Evolutionary conservation across 441 rosid genomes (phyloP), one percentile per base, ranked within the genome.

Genomic region (Flueggea neowawraea): DNA sequence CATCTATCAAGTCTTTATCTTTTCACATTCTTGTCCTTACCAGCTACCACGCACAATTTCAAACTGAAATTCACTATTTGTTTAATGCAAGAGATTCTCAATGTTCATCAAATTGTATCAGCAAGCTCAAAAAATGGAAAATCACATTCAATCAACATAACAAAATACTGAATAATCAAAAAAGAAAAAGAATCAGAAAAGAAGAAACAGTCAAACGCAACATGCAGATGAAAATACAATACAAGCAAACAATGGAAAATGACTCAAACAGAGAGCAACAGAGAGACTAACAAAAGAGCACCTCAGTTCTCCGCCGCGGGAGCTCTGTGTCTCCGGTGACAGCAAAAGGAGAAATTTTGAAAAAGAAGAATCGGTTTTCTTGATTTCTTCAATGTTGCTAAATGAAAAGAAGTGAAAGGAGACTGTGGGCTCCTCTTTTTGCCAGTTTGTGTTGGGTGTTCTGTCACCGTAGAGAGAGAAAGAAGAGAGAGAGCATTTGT

Each of bases 381-480:
- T 33, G 4, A 6, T 33, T 33, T 33, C 4, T 33, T 33, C 39
- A 3, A 3, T 6, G 39, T 33, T 33, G 12, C 44, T 12, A 39
- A 3, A 39, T 2, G 11, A 52, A 44, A 15, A 62, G 8, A 63
- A 9, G n/a, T 14, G 3, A 32, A 51, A 58, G 57, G 52, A 11
- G 50, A 52, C 52, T 39, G 57, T 51, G 62, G 48, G 68, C 57
- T 65, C 49, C 58, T 57, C 69, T 65, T 65, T 65, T 57, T 65
- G 62, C 68, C 56, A 65, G 61, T 65, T 57, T 41, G n/a, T n/a
- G n/a, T n/a, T n/a, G n/a, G n/a, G n/a, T n/a, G n/a, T n/a, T n/a
- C n/a, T n/a, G n/a, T n/a, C n/a, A n/a, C n/a, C n/a, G n/a, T n/a
- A n/a, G n/a, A n/a, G 44, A 5, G 44, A 41, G 50, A 45, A 13